Conservation (phyloP, 345 rosid species). For the Aquilaria yunnanensis region DNA sequence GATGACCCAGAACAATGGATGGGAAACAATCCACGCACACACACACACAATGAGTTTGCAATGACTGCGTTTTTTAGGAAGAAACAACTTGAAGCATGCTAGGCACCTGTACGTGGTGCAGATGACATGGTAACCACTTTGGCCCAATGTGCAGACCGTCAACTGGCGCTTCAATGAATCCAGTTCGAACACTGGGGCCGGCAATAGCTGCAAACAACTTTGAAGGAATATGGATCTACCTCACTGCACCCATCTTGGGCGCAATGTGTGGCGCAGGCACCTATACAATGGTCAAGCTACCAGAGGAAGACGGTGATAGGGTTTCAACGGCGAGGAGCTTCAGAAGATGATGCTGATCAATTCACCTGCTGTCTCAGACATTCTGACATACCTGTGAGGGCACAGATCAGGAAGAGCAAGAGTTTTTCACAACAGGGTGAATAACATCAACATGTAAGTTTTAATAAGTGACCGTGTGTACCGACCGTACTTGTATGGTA, state of each 20-base stretch:
- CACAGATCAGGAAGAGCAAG: not conserved
- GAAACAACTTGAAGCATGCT: too few species aligned
- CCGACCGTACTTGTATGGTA: not conserved
- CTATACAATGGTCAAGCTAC: constrained; percentile 74
- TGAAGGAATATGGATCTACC: constrained; percentile 80
- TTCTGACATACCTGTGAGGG: constrained; percentile 2
- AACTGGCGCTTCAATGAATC: constrained; percentile 90
- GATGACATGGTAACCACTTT: too few species aligned
- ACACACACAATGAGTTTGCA: too few species aligned
- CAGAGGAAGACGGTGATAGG: constrained; percentile 45
- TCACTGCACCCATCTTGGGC: constrained; percentile 78
- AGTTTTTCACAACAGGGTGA: not conserved
- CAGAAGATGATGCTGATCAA: constrained; percentile 31
- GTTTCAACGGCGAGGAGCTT: constrained; percentile 43
- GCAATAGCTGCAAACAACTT: constrained; percentile 82
- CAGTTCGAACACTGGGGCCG: constrained; percentile 81
- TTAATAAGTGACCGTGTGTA: not conserved
- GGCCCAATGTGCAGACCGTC: constrained; percentile 35
- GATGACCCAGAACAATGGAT: too few species aligned
- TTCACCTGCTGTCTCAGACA: not conserved
- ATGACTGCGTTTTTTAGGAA: too few species aligned
- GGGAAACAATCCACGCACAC: too few species aligned
- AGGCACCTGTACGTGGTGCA: too few species aligned
- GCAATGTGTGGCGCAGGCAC: constrained; percentile 80
- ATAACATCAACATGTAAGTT: not conserved